Percentiles rank a stretch among this genome's conserved stretches.
These are phyloP conservation scores for Mortierella sp. DNA, from an alignment of 371 early-diverging fungal species.

Conservation along the genomic window DNA sequence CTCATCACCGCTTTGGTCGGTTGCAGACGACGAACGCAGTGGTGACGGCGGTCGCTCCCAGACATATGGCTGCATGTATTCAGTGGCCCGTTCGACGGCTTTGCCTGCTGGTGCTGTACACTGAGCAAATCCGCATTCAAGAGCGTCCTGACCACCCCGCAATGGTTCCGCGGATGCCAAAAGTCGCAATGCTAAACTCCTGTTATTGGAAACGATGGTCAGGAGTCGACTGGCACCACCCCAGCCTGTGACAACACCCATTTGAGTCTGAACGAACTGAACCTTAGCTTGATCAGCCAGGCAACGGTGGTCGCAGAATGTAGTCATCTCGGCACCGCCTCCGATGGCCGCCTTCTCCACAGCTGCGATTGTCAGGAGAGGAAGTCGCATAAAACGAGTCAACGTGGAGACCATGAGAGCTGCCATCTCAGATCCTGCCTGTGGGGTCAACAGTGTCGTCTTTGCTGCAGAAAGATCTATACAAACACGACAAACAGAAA, in stretches of 20 bases:
- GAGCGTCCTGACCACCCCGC: constrained; percentile 44
- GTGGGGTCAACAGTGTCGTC: constrained; percentile 57
- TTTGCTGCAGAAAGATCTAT: constrained; percentile 66
- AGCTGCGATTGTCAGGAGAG: constrained; percentile 70
- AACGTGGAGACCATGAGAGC: constrained; percentile 71
- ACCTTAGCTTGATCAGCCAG: constrained; percentile 57
- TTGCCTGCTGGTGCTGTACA: constrained; percentile 35
- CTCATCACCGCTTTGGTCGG: neutral
- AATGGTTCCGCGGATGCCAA: constrained; percentile 60
- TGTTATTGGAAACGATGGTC: constrained; percentile 56
- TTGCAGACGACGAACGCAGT: constrained; percentile 1
- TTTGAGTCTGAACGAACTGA: constrained; percentile 72
- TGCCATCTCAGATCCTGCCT: constrained; percentile 61
- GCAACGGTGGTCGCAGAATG: constrained; percentile 73
- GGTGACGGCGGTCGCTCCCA: constrained; percentile 34
- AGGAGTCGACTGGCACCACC: constrained; percentile 68
- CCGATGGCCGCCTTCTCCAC: constrained; percentile 76
- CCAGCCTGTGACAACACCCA: constrained; percentile 76
- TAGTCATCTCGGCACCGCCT: constrained; percentile 78
- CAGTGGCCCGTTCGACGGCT: constrained; percentile 43
- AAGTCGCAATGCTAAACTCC: constrained; percentile 61
- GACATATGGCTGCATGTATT: constrained; percentile 45
- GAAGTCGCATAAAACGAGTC: constrained; percentile 63
- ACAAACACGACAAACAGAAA: neutral
- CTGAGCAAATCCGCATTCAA: constrained; percentile 58